phyloP scores from a whole-genome alignment of 768 basidiomycete genomes.

The Agrocybe praecox region DNA sequence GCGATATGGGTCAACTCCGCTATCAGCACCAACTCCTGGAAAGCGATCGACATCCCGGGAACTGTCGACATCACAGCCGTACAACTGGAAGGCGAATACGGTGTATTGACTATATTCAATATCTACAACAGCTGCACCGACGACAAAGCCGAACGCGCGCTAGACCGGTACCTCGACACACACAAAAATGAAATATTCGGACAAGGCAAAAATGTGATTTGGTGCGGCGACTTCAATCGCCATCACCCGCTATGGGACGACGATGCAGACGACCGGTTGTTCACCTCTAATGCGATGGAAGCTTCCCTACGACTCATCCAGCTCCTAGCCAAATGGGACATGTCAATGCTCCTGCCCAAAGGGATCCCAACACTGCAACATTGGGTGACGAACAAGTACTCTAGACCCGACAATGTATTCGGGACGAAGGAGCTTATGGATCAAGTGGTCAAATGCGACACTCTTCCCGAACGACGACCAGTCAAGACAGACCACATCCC shows the following conservation, averaged over 20 bases:
- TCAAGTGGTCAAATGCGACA: conserved; percentile 21
- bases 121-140: conserved; percentile 36
- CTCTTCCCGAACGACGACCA: not conserved
- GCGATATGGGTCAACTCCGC: conserved; percentile 20
- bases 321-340: conserved; percentile 18
- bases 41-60: conserved; percentile 16
- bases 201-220: not conserved
- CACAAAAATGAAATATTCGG: not conserved
- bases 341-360: too few species aligned
- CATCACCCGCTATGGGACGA: conserved; percentile 42
- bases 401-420: conserved; percentile 38
- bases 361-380: too few species aligned
- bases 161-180: conserved; percentile 2
- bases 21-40: conserved; percentile 22
- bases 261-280: conserved; percentile 28
- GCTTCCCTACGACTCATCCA: conserved; percentile 27
- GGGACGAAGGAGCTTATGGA: conserved; percentile 12
- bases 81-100: conserved; percentile 11
- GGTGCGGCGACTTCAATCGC: conserved; percentile 41
- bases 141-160: conserved; percentile 14
- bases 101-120: conserved; percentile 32
- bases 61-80: conserved; percentile 26
- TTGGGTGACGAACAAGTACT: too few species aligned
- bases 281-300: conserved; percentile 26
- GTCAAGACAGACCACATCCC: too few species aligned